These are phyloP conservation scores for Penicillium sumatraense DNA, from an alignment of 2,329 filamentous ascomycete genomes.

Conservation along the genomic window DNA sequence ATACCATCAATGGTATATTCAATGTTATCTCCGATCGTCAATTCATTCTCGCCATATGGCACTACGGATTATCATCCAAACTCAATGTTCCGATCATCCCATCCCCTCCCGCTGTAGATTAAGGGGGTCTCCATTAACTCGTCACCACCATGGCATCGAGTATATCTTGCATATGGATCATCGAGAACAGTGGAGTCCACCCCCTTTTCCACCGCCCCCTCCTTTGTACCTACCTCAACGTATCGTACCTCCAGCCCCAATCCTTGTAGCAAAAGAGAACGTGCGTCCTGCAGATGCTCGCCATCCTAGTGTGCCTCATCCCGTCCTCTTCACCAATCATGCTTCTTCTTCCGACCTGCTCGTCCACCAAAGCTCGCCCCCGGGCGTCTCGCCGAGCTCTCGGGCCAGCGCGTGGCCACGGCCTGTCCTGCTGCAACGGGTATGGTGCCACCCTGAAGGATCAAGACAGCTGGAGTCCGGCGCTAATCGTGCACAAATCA, in stretches of 20 bases:
- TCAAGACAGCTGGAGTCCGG: neutral
- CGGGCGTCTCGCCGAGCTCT: conserved; percentile 1
- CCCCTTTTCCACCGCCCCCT: neutral
- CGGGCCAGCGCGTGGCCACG: conserved; percentile 5
- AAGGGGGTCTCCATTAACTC: conserved; percentile 7
- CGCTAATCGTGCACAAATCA: neutral
- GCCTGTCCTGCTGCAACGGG: neutral
- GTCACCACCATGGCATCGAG: neutral
- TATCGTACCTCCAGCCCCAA: too few relatives aligned
- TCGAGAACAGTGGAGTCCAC: conserved; percentile 1
- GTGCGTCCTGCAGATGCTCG: neutral
- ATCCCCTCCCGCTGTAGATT: conserved; percentile 1
- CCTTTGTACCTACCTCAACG: neutral
- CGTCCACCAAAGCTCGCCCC: neutral
- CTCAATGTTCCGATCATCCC: neutral
- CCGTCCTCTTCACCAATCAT: neutral
- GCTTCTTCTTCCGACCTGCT: neutral
- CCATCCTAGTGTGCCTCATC: neutral
- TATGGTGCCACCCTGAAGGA: neutral
- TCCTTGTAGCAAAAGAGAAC: too few relatives aligned
- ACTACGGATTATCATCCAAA: neutral
- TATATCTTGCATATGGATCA: conserved; percentile 1
- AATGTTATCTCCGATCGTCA: too few relatives aligned
- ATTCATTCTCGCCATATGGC: neutral
- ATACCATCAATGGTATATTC: too few relatives aligned